Percentiles rank a stretch among this genome's conserved stretches.
Conservation (phyloP, 306 rosid species). For the Hylodesmum podocarpum region DNA sequence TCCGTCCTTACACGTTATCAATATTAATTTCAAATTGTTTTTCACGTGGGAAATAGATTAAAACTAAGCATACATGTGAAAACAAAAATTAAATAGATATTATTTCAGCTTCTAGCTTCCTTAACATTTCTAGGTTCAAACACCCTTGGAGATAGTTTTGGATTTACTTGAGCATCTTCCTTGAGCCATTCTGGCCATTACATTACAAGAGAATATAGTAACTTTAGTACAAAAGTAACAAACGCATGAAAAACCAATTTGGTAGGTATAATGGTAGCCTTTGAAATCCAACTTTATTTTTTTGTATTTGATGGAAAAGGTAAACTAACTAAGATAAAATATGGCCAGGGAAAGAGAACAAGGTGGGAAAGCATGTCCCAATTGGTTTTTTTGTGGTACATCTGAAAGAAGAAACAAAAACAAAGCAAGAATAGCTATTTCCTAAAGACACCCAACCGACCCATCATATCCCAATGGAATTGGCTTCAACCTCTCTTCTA, state of each 20-base stretch:
- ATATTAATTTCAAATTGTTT: not conserved
- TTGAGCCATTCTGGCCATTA: not conserved
- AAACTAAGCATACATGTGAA: not conserved
- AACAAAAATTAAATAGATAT: not conserved
- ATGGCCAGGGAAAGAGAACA: conserved; percentile 3
- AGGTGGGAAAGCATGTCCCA: conserved; percentile 23
- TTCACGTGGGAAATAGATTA: not conserved
- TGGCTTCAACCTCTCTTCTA: conserved; percentile 17
- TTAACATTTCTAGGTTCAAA: not conserved
- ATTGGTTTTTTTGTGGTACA: not conserved
- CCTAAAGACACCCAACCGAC: conserved; percentile 8
- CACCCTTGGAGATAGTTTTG: not conserved
- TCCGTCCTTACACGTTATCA: not conserved
- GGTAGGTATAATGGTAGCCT: conserved; percentile 14
- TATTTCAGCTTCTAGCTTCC: not conserved
- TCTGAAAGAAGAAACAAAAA: not conserved
- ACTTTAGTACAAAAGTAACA: not conserved
- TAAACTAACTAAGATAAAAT: not conserved
- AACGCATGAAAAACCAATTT: not conserved
- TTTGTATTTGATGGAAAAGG: not conserved
- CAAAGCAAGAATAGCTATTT: not conserved
- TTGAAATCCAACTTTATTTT: not conserved
- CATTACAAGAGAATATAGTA: not conserved
- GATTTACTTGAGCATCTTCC: not conserved
- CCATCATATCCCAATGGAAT: not conserved